phyloP scores from a whole-genome alignment of 345 rosid genomes.

The Salix koriyanagi region DNA sequence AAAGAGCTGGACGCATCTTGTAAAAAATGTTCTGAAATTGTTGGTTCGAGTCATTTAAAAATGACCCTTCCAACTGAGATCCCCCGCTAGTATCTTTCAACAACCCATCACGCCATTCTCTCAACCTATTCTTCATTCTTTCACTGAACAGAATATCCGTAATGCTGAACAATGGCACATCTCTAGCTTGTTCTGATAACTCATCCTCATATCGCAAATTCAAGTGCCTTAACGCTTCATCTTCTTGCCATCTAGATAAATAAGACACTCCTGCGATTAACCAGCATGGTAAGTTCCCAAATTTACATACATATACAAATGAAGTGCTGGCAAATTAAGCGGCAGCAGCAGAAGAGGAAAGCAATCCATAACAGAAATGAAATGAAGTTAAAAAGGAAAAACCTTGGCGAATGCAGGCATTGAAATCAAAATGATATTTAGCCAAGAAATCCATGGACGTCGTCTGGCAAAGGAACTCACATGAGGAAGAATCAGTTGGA shows the following conservation, averaged over 20 bases:
- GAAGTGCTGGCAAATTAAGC: too few relatives aligned
- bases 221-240: conserved; percentile 42
- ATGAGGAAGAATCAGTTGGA: conserved; percentile 40
- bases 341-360: not conserved
- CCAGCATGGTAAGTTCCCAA: not conserved
- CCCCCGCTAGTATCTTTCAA: conserved; percentile 33
- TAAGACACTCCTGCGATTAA: conserved; percentile 84
- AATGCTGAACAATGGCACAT: conserved; percentile 41
- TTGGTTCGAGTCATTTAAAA: conserved; percentile 26
- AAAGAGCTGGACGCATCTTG: conserved; percentile 68
- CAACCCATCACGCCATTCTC: conserved; percentile 60
- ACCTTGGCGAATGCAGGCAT: conserved; percentile 79
- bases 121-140: conserved; percentile 65
- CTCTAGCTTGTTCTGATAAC: conserved; percentile 29
- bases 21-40: conserved; percentile 54
- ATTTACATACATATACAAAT: too few relatives aligned
- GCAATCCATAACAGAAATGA: not conserved
- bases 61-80: conserved; percentile 15
- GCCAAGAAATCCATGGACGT: conserved; percentile 83
- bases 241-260: conserved; percentile 84
- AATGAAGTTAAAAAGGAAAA: not conserved
- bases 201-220: conserved; percentile 27
- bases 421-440: conserved; percentile 87
- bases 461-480: conserved; percentile 86
- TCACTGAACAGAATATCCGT: conserved; percentile 67